Conservation (phyloP, 2,329 filamentous ascomycete species). For the Myotisia sp. region DNA sequence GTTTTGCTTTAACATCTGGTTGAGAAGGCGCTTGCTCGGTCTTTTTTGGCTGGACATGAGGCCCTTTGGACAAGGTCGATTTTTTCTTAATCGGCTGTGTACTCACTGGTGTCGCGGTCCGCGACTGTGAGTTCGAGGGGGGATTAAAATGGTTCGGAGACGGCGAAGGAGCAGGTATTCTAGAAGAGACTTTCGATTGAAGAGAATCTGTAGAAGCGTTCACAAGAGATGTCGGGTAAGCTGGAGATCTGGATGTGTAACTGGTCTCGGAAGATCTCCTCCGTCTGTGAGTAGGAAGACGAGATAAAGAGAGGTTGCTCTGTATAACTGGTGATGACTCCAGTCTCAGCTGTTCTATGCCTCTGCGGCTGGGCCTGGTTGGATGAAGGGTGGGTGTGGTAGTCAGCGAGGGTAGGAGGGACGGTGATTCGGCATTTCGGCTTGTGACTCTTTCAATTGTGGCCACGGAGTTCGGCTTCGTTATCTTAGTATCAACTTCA, state of each 20-base stretch:
- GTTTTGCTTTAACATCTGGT: conserved; percentile 31
- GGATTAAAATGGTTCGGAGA: conserved; percentile 6
- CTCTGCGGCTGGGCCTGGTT: conserved; percentile 52
- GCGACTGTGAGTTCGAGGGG: conserved; percentile 11
- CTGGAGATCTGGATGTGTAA: conserved; percentile 18
- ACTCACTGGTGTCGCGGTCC: conserved; percentile 18
- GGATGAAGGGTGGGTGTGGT: background rate
- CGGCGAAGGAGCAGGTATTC: conserved; percentile 15
- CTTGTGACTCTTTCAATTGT: background rate
- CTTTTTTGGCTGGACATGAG: conserved; percentile 11
- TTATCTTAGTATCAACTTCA: too few species aligned
- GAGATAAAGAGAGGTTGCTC: conserved; percentile 39
- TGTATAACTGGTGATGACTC: conserved; percentile 41
- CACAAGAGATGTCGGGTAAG: conserved; percentile 20
- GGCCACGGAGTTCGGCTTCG: background rate
- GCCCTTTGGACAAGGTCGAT: conserved; percentile 12
- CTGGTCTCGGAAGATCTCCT: conserved; percentile 33
- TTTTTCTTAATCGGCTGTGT: conserved; percentile 16
- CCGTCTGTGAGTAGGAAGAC: conserved; percentile 36
- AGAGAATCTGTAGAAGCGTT: conserved; percentile 27
- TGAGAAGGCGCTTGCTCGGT: conserved; percentile 20
- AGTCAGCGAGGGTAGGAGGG: background rate
- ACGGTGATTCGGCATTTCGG: background rate
- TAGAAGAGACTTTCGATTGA: conserved; percentile 20
- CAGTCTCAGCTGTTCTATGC: conserved; percentile 47